phyloP scores from a whole-genome alignment of 148 eudicot genomes.

The Silene conica region DNA sequence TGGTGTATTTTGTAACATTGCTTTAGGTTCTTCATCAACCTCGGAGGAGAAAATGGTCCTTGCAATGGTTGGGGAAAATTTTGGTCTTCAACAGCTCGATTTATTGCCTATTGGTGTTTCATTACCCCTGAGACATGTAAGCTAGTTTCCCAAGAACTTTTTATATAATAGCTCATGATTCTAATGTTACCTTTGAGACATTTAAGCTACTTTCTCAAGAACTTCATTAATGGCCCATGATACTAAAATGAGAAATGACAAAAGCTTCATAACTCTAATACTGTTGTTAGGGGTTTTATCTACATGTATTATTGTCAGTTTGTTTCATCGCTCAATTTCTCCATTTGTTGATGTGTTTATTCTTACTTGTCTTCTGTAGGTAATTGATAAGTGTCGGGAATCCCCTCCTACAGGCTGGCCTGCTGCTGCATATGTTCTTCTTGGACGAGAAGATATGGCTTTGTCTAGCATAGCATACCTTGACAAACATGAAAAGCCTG shows the following conservation, averaged over 20 bases:
- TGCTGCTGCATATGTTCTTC: conserved; percentile 93
- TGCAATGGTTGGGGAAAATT: conserved; percentile 95
- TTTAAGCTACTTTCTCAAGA: conserved; percentile 24
- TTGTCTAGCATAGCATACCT: conserved; percentile 51
- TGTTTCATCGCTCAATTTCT: not conserved
- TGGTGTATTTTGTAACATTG: conserved; percentile 74
- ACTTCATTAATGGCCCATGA: not conserved
- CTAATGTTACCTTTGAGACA: not conserved
- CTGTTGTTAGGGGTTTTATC: not conserved
- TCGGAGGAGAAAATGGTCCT: conserved; percentile 69
- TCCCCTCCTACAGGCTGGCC: conserved; percentile 98
- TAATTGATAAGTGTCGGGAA: conserved; percentile 88
- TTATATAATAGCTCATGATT: not conserved
- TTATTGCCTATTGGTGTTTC: conserved; percentile 90
- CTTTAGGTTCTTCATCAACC: conserved; percentile 60
- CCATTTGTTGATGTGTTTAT: not conserved
- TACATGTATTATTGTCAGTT: not conserved
- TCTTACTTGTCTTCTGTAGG: conserved; percentile 36
- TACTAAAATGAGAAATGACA: not conserved
- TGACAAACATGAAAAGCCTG: conserved; percentile 48
- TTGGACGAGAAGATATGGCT: conserved; percentile 96
- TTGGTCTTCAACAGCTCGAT: conserved; percentile 93
- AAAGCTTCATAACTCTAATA: conserved; percentile 3
- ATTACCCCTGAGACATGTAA: conserved; percentile 93
- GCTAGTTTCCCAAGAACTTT: conserved; percentile 17